These are phyloP conservation scores for Solanum hybrid DNA, from an alignment of 305 asterid genomes.

Conservation along the genomic window DNA sequence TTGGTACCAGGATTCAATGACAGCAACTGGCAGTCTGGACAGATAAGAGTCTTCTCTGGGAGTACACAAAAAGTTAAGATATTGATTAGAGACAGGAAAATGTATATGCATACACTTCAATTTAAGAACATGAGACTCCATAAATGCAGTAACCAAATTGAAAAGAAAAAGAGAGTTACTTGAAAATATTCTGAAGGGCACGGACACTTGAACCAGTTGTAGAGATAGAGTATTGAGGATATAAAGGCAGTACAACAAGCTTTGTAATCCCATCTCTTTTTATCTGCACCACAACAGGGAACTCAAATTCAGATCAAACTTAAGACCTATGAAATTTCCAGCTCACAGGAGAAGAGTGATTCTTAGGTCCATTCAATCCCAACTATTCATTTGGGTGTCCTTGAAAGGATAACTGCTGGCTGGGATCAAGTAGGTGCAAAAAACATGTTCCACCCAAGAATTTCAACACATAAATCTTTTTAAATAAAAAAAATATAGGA, in stretches of 20 bases:
- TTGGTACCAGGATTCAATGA: conserved; percentile 90
- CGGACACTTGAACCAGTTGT: conserved; percentile 94
- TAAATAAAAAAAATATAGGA: background rate
- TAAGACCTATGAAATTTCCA: background rate
- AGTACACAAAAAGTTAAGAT: background rate
- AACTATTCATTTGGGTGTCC: background rate
- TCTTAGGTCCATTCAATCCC: background rate
- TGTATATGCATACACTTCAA: background rate
- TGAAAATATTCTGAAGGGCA: conserved; percentile 64
- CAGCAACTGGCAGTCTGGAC: conserved; percentile 66
- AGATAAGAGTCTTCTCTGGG: conserved; percentile 54
- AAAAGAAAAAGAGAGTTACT: conserved; percentile 22
- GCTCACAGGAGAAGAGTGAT: background rate
- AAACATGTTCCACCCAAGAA: background rate
- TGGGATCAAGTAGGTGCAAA: background rate
- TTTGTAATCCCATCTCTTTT: conserved; percentile 64
- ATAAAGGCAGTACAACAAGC: conserved; percentile 83
- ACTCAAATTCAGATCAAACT: background rate
- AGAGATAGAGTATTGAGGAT: conserved; percentile 91
- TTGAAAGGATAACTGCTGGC: background rate
- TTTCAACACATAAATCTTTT: background rate
- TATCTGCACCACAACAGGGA: conserved; percentile 37
- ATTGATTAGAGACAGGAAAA: background rate
- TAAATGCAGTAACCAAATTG: background rate
- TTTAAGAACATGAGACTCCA: background rate